phyloP scores from a whole-genome alignment of 352 stramenopile species.

The Phytophthora idaei region DNA sequence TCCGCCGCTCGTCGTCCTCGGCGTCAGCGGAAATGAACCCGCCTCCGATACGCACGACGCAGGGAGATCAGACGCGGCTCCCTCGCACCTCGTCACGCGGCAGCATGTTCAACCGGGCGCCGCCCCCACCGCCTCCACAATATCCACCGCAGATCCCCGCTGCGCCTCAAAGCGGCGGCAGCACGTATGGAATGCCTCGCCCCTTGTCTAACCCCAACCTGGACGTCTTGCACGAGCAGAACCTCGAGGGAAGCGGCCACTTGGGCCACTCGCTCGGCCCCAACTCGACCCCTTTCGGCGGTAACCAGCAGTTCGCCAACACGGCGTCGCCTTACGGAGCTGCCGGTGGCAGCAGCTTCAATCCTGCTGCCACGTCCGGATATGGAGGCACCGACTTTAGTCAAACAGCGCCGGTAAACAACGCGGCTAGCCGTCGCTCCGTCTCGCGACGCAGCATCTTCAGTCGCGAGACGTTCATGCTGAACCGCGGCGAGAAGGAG shows the following conservation, averaged over 20 bases:
- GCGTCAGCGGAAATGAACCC: conserved; percentile 49
- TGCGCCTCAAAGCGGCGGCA: conserved; percentile 14
- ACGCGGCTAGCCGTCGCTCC: conserved; percentile 42
- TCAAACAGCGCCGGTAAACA: conserved; percentile 40
- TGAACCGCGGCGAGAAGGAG: conserved; percentile 77
- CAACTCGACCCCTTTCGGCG: conserved; percentile 41
- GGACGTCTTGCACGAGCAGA: conserved; percentile 47
- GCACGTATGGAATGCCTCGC: conserved; percentile 46
- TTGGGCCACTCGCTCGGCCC: conserved; percentile 76
- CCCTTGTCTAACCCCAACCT: conserved; percentile 74
- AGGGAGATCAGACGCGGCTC: conserved; percentile 32
- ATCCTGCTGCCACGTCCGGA: conserved; percentile 24
- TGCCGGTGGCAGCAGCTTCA: conserved; percentile 30
- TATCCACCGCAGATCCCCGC: conserved; percentile 48
- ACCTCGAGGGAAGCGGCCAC: conserved; percentile 37
- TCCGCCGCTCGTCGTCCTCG: conserved; percentile 75
- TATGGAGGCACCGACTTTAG: conserved; percentile 37
- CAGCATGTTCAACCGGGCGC: conserved; percentile 67
- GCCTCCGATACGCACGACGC: conserved; percentile 28
- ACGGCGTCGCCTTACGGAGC: conserved; percentile 24
- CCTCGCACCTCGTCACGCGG: conserved; percentile 43
- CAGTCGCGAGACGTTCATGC: conserved; percentile 74
- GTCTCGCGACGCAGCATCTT: conserved; percentile 79
- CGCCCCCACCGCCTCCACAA: conserved; percentile 63
- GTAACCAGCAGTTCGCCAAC: conserved; percentile 37